Evolutionary conservation across 139 green algal species (phyloP), one percentile per base, ranked within the genome.

Genomic region (Chlorokybus atmophyticus): DNA sequence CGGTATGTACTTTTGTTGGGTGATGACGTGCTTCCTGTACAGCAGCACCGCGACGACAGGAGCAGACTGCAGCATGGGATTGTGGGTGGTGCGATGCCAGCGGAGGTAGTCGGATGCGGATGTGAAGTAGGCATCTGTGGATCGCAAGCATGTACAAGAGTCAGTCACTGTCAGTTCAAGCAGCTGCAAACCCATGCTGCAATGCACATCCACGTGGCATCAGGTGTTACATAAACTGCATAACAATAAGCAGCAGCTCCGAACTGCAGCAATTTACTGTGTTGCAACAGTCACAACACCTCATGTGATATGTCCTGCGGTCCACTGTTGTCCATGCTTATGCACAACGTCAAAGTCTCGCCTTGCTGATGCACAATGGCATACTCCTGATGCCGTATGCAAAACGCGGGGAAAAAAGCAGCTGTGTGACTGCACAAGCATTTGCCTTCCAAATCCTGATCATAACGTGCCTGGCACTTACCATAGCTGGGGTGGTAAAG

Each of bases 21-120:
- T 97, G 55, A 97, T 93, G 49, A 98, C 91, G 67, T 98, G 91
- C 75, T 98, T 98, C 60, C 91, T 78, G 76, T 97, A 98, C 57
- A 98, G 76, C 62, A 97, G 77, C 40, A 96, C 68, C 2, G 71
- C 90, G 30, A 93, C 88, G 35, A 80, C 70, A 10, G 87, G 85
- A 1, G 82, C 81, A 35, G 57, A 55, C 3, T 61, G 39, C 3
- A 66, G 56, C 0, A 76, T 55, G 24, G 3, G 3, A 3, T 29
- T 41, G 5, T 29, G 52, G 0, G 29, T 38, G 21, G 26, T 29
- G 5, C 28, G 29, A 39, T 65, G 28, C 71, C 71, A 79, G 19
- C 29, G 17, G 17, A 75, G 50, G 29, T 75, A 79, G 4, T 56
- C 51, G 1, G 14, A 17, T 24, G 62, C 24, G 31, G 23, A 52